Evolutionary conservation across 495 filamentous ascomycete genomes (phyloP), one percentile per base, ranked within the genome.

Genomic region (Talaromyces proteolyticus): DNA sequence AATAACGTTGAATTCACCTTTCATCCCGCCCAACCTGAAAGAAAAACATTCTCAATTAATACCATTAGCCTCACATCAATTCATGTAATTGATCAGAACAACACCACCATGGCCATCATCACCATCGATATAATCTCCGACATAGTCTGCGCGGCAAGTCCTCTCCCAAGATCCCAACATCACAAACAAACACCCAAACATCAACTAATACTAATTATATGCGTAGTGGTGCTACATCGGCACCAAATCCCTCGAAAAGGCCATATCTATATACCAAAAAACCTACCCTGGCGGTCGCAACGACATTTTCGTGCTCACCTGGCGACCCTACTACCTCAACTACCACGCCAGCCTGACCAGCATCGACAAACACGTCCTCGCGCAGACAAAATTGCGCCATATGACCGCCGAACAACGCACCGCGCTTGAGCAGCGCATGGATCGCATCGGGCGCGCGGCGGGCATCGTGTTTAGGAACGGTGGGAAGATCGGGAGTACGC

Each of bases 281-380:
- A 63, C 62, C 14, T 68, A 80, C 29, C 74, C 81, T 1, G 64
- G 64, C n/a, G 74, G 74, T 5, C 65, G 67, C 3, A 60, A 70
- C 12, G 81, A 87, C 60, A 76, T 66, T 25, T 85, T 87, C 58
- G 63, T 61, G 6, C 72, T 81, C 3, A 69, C 64, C 21, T 89
- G 81, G 80, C 72, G 74, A 47, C 82, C 84, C 0, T 89, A 78
- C 64, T 85, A 87, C 52, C 70, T 89, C 8, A 77, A 86, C 57
- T 37, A 29, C 45, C 45, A 48, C 45, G 11, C 14, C 45, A 17
- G 14, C 25, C 2, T 16, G 2, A 23, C 43, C 21, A 14, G 22
- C 19, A 14, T 20, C 45, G 24, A 26, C 45, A 36, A 29, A 17
- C 7, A 12, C 45, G 24, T n/a, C 14, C 14, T 36, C 8, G 22